These are phyloP conservation scores for Rhizopogon vesiculosus DNA, from an alignment of 768 basidiomycete genomes.

Conservation along the genomic window DNA sequence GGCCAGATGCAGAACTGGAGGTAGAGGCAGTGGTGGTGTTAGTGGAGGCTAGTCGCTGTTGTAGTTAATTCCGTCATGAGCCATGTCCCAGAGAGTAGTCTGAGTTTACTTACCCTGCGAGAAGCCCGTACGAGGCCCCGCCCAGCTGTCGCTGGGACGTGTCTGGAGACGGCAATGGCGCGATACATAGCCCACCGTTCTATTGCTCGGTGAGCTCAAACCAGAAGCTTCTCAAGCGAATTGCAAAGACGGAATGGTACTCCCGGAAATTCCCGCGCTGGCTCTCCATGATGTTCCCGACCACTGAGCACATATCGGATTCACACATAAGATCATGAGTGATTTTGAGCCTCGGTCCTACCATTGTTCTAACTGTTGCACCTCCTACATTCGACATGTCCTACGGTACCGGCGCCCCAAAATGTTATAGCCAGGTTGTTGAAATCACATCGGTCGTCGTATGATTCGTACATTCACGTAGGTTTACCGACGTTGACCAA, in stretches of 20 bases:
- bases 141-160: slow-evolving; percentile 39
- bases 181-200: slow-evolving; percentile 39
- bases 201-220: slow-evolving; percentile 2
- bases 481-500: too few species aligned
- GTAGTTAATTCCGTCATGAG: slow-evolving; percentile 4
- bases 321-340: too few species aligned
- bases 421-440: too few species aligned
- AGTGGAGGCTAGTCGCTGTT: slow-evolving; percentile 63
- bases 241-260: background rate
- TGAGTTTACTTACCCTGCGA: slow-evolving; percentile 48
- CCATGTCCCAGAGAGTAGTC: background rate
- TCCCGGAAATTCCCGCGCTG: slow-evolving; percentile 2
- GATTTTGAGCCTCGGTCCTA: too few species aligned
- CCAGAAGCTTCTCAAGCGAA: background rate
- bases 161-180: slow-evolving; percentile 52
- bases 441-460: too few species aligned
- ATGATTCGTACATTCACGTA: too few species aligned
- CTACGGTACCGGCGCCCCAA: too few species aligned
- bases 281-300: too few species aligned
- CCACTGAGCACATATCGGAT: too few species aligned
- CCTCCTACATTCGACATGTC: too few species aligned
- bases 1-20: slow-evolving; percentile 18
- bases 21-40: slow-evolving; percentile 31
- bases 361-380: too few species aligned
- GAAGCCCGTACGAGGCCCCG: slow-evolving; percentile 46